Evolutionary conservation across 768 basidiomycete genomes (phyloP), one percentile per base, ranked within the genome.

Genomic region (Calocera cornea): DNA sequence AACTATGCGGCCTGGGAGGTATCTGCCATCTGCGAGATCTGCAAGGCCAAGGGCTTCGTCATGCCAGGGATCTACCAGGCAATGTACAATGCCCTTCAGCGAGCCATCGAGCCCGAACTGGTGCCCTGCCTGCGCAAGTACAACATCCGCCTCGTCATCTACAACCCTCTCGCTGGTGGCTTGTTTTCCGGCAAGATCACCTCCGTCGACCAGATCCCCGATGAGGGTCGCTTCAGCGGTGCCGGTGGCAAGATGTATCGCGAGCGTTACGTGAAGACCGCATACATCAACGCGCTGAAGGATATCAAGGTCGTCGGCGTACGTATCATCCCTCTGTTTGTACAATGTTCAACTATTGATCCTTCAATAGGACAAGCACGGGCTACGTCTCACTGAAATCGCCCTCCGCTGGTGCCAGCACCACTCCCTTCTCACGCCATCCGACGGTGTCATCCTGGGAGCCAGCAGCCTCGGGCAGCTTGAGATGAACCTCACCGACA

Each of bases 1-100:
- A 87, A 87, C 73, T 87, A 78, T 44, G 68, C 74, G 0, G 80
- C 84, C 0, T 86, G 83, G 83, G 84, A 87, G 74, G 84, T 86
- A 16, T 84, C 84, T 1, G 84, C 86, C 70, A 79, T 86, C 29
- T 81, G 85, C 0, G 78, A 79, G 0, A 86, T 86, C 33, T 85
- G 84, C 74, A 82, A 78, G 64, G 76, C 77, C 1, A 83, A 84
- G 24, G 81, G 81, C 1, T 86, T 80, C 69, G 79, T 85, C 14
- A 76, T 79, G 69, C 85, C 85, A 1, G 83, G 80, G 29, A 82
- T 81, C 3, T 86, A 86, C 69, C 80, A 83, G 74, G 84, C 82
- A n/a, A 78, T 69, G 63, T 70, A 70, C 49, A 70, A 70, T 63
- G 65, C 66, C 16, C 66, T 70, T 29, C 60, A 65, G 47, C 65